Conservation (phyloP, 495 filamentous ascomycete species). For the Daldinia caldariorum region DNA sequence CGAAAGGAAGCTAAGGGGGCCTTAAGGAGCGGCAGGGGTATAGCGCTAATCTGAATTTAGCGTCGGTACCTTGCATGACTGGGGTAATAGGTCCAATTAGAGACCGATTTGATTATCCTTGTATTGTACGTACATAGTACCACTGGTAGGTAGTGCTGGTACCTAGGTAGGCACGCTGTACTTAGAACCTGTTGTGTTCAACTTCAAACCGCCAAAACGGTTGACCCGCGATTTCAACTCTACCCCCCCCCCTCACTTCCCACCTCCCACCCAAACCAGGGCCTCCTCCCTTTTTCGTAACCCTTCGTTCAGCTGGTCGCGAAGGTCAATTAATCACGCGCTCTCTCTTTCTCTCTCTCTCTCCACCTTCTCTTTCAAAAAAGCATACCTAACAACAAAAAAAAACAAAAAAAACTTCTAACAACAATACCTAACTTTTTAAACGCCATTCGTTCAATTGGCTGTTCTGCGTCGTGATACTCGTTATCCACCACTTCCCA, state of each 20-base stretch:
- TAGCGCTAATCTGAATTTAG: constrained; percentile 38
- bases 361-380: background rate
- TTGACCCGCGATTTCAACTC: constrained; percentile 12
- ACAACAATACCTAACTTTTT: constrained; percentile 5
- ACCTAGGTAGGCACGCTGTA: background rate
- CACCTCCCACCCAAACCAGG: constrained; percentile 12
- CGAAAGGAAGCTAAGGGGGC: constrained; percentile 6
- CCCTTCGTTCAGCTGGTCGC: constrained; percentile 13
- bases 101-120: constrained; percentile 3
- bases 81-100: constrained; percentile 30
- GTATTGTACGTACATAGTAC: constrained; percentile 12
- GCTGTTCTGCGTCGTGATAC: background rate
- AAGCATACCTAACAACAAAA: constrained; percentile 5
- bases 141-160: no score
- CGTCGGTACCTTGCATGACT: constrained; percentile 39
- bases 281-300: constrained; percentile 21
- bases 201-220: constrained; percentile 33
- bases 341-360: background rate
- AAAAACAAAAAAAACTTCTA: background rate
- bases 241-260: background rate
- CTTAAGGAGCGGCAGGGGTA: constrained; percentile 22
- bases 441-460: constrained; percentile 26
- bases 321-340: constrained; percentile 8
- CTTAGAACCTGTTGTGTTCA: background rate
- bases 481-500: constrained; percentile 3